Evolutionary conservation across 2,329 filamentous ascomycete genomes (phyloP).

Genomic region (Fusarium sp.): DNA sequence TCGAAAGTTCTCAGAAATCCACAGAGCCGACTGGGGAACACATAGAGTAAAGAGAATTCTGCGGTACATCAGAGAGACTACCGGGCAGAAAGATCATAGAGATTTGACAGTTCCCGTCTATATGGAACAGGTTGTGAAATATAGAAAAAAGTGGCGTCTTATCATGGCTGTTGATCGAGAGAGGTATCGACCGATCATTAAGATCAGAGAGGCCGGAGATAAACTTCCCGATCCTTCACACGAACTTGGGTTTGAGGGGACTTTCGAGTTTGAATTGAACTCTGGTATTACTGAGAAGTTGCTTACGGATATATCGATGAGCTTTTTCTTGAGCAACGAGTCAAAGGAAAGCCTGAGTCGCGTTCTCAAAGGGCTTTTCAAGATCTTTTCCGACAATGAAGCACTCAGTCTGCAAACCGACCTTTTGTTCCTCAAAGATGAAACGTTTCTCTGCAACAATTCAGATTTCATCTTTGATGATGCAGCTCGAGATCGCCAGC

Average conservation of each 20-base stretch:
- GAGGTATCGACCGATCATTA: slow-evolving; percentile 53
- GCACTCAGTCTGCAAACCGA: slow-evolving; percentile 61
- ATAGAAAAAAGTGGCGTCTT: slow-evolving; percentile 55
- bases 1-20: no score
- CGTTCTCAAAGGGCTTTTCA: slow-evolving; percentile 44
- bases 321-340: not conserved
- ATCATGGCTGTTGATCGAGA: slow-evolving; percentile 59
- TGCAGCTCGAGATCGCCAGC: slow-evolving; percentile 58
- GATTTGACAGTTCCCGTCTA: slow-evolving; percentile 48
- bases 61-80: slow-evolving; percentile 24
- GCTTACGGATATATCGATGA: slow-evolving; percentile 22
- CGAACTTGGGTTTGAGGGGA: slow-evolving; percentile 3
- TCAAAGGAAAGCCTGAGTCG: slow-evolving; percentile 29
- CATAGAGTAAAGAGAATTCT: not conserved
- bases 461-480: slow-evolving; percentile 63
- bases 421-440: slow-evolving; percentile 49
- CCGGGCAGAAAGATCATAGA: not conserved
- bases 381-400: slow-evolving; percentile 60
- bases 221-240: slow-evolving; percentile 26
- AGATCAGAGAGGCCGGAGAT: slow-evolving; percentile 45
- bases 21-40: not conserved
- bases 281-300: slow-evolving; percentile 46
- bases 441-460: slow-evolving; percentile 50
- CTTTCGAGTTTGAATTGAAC: slow-evolving; percentile 45
- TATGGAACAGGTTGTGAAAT: slow-evolving; percentile 50